Evolutionary conservation across 73 alveolate genomes (phyloP), one percentile per base, ranked within the genome.

Genomic region (Halteria grandinella): DNA sequence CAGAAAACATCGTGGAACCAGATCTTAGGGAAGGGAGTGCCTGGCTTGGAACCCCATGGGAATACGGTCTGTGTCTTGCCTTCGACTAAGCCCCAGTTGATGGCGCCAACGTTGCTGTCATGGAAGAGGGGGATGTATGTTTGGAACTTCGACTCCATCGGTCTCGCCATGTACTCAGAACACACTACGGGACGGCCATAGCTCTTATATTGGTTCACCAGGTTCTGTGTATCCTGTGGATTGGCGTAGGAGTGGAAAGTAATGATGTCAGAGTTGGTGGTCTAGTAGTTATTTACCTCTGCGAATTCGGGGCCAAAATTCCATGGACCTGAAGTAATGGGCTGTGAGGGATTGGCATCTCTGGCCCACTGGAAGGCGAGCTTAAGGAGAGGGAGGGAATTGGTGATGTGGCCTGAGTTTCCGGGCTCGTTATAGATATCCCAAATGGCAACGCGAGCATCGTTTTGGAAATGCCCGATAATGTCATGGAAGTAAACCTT

Each of bases 1-100:
- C 74, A 45, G 64, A 82, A 82, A 1, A 82, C 88, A 37, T 82
- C 91, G 25, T 82, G 91, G 57, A 82, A 82, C 91, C 91, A 82
- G 10, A 62, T 66, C 82, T 57, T 48, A n/a, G 79, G 74, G 27
- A 69, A 34, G 28, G 70, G 83, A 41, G 72, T 5, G 17, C 86
- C 86, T 44, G 45, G 55, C 75, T 74, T 58, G 1, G 91, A 72
- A 15, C 55, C 73, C 91, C 91, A 82, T 2, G 91, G 83, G 49
- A 43, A 72, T 25, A 72, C 75, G 1, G 91, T 82, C 59, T 82
- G 54, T 59, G 91, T 48, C 62, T 62, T 77, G 34, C 91, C 91
- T 24, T 54, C 41, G 21, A 82, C 79, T 29, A 82, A 69, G 37
- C 91, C 91, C 91, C 91, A 82, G 66, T 73, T 74, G 20, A 75